Conservation (phyloP, 1,284 basidiomycete species). For the Melampsora americana region DNA sequence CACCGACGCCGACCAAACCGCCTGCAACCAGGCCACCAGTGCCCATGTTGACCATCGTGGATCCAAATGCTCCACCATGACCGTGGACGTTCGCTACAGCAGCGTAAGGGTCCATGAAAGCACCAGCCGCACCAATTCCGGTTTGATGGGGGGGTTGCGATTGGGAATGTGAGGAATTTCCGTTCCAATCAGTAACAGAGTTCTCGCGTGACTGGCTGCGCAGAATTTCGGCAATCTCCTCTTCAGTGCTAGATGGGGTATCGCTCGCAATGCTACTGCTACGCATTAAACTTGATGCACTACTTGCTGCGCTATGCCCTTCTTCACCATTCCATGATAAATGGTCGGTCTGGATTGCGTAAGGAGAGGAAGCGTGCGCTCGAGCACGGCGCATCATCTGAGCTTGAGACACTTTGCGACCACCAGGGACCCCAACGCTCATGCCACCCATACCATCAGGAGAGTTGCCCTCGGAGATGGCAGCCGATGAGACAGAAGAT, state of each 20-base stretch:
- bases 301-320: background rate
- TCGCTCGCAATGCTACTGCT: constrained; percentile 35
- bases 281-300: constrained; percentile 14
- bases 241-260: constrained; percentile 33
- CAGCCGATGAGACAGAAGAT: constrained; percentile 32
- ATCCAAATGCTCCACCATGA: constrained; percentile 20
- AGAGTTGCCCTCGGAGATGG: constrained; percentile 27
- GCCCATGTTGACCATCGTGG: background rate
- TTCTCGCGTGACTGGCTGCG: constrained; percentile 37
- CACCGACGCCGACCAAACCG: constrained; percentile 14
- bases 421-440: constrained; percentile 18
- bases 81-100: constrained; percentile 43
- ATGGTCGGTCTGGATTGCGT: constrained; percentile 20
- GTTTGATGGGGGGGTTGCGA: constrained; percentile 27
- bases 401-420: constrained; percentile 31
- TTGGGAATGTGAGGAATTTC: background rate
- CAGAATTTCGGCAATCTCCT: constrained; percentile 29
- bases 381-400: constrained; percentile 41
- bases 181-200: constrained; percentile 36
- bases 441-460: constrained; percentile 21
- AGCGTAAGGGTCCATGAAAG: constrained; percentile 42
- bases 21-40: constrained; percentile 5
- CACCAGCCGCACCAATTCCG: constrained; percentile 30
- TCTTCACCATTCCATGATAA: constrained; percentile 17
- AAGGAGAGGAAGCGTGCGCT: constrained; percentile 27